Conservation (phyloP, 2,329 filamentous ascomycete species). For the Fusarium bulbicola region DNA sequence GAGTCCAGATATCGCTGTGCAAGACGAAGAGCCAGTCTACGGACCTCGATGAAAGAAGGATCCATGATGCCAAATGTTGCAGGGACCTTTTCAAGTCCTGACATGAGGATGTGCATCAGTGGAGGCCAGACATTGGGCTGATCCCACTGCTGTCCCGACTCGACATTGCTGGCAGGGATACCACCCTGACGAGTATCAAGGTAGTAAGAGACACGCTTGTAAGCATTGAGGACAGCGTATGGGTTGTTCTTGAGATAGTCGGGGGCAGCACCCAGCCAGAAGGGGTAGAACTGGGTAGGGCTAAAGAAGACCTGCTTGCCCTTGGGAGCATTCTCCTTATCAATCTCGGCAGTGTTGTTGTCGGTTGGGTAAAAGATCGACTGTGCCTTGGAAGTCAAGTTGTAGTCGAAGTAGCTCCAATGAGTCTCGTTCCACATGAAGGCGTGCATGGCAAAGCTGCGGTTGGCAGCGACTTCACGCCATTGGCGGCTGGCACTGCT, state of each 20-base stretch:
- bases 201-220: conserved; percentile 60
- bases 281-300: conserved; percentile 71
- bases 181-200: conserved; percentile 64
- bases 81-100: conserved; percentile 68
- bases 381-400: conserved; percentile 66
- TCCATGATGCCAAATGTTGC: conserved; percentile 63
- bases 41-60: conserved; percentile 62
- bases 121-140: conserved; percentile 77
- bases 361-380: conserved; percentile 64
- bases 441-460: conserved; percentile 69
- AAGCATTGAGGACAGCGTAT: conserved; percentile 64
- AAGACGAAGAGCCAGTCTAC: conserved; percentile 64
- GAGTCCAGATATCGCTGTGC: conserved; percentile 74
- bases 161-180: conserved; percentile 69
- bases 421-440: conserved; percentile 72
- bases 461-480: conserved; percentile 57
- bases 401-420: conserved; percentile 75
- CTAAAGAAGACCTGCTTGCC: conserved; percentile 67
- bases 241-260: conserved; percentile 66
- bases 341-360: conserved; percentile 47
- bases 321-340: conserved; percentile 55
- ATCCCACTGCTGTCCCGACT: conserved; percentile 74
- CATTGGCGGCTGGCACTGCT: conserved; percentile 59
- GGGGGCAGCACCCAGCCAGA: conserved; percentile 74
- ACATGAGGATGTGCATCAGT: conserved; percentile 70